Base-by-base conservation (phyloP, 176 grass and related monocot genomes). In the Carex littledalei region DNA sequence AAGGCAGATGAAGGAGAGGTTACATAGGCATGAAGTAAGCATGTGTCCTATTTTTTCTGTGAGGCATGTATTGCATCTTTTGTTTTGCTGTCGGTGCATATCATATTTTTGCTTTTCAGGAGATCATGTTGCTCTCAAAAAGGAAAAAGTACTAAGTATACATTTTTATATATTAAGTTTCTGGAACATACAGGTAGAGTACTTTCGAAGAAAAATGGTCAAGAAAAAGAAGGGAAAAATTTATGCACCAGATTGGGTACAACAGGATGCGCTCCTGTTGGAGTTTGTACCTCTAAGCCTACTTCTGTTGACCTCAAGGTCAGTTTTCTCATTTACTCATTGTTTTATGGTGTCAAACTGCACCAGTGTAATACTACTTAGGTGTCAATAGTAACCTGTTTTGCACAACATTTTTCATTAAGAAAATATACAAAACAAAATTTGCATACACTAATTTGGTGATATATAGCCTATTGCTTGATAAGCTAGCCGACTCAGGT, bases 271-370 rank as follows among this genome's bases (percentile, higher is more conserved):
- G 20, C 58, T 66, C 10, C 80, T 82, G 39, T n/a, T 17, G 81
- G 60, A 32, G 62, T 68, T 68, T 57, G 50, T 56, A 34, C 52
- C 22, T 52, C 52, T 31, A 57, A 78, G 52, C 52, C 2, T 78
- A 18, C 52, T 78, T 68, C 81, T 67, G 64, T 83, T 47, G 81
- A 83, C 47, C 11, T 53, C 2, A 83, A 83, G 61, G 81, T 83
- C 41, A 18, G 60, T 54, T 53, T 54, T 67, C 43, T 34, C 37
- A 67, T 21, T n/a, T 83, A 45, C 43, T 54, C 31, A 16, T 57
- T 78, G 21, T 7, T 56, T 78, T 29, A 78, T 78, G 74, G 12
- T 57, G 14, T n/a, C 15, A 57, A 57, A 57, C 49, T 78, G 26
- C 34, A 20, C 60, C 7, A 20, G 26, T 56, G 6, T 56, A 41